A percentile compares a stretch with the other conserved stretches of the same genome.
Conservation (phyloP, 306 rosid species). For the Crataegus laevigata region DNA sequence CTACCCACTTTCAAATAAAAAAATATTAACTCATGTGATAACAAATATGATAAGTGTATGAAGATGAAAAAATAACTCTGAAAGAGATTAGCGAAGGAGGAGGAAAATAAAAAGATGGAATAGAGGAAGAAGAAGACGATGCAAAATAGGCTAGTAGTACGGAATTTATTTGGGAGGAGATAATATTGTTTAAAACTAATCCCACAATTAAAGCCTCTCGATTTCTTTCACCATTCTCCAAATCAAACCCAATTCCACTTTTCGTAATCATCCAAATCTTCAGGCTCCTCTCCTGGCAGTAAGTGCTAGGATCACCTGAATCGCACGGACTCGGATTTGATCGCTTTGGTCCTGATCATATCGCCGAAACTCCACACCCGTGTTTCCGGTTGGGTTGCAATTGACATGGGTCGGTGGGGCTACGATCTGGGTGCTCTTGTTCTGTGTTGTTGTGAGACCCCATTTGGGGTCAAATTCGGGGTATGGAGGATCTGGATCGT, state of each 20-base stretch:
- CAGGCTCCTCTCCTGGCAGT: slow-evolving; percentile 46
- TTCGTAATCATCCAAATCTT: slow-evolving; percentile 51
- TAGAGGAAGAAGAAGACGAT: no score
- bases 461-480: no score
- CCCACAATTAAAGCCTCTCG: slow-evolving; percentile 41
- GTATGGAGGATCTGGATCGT: no score
- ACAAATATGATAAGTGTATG: no score
- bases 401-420: slow-evolving; percentile 12
- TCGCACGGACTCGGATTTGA: slow-evolving; percentile 54
- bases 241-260: slow-evolving; percentile 50
- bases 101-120: no score
- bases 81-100: no score
- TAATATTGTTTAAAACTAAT: no score
- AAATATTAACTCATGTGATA: no score
- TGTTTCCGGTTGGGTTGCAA: neutral
- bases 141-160: no score
- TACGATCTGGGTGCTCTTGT: slow-evolving; percentile 25
- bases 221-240: slow-evolving; percentile 48
- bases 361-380: slow-evolving; percentile 66
- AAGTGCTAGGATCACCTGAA: slow-evolving; percentile 58
- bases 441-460: slow-evolving; percentile 2
- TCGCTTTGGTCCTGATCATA: slow-evolving; percentile 45
- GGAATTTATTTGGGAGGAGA: no score
- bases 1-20: no score
- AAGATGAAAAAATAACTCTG: no score